A percentile compares a stretch with the other conserved stretches of the same genome.
Evolutionary conservation across 306 rosid genomes (phyloP).

Genomic region (Vigna nakashimae): DNA sequence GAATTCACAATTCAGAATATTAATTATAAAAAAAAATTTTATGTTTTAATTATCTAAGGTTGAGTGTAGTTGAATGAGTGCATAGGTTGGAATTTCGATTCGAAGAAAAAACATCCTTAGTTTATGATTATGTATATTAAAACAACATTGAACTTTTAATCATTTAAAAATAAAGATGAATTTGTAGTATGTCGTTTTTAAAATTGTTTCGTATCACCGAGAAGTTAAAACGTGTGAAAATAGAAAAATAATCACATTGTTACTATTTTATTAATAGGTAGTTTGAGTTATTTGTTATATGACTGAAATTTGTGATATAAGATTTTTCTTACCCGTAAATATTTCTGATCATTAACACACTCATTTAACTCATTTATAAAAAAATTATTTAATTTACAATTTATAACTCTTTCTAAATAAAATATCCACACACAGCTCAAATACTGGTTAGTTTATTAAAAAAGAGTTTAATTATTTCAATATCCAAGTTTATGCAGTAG

Average conservation of each 20-base stretch:
- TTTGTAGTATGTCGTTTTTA: too few relatives aligned
- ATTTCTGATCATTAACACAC: neutral
- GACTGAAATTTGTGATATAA: neutral
- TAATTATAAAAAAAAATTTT: too few relatives aligned
- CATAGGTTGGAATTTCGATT: too few relatives aligned
- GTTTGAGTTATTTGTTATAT: neutral
- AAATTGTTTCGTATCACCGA: too few relatives aligned
- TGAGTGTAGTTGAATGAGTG: too few relatives aligned
- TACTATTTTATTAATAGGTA: neutral
- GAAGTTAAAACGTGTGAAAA: neutral
- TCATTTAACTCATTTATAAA: neutral
- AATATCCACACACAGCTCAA: neutral
- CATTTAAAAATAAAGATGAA: too few relatives aligned
- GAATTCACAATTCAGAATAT: neutral
- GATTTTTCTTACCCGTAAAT: neutral
- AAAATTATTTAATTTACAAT: neutral
- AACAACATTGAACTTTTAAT: too few relatives aligned
- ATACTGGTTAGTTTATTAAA: neutral
- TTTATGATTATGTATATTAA: too few relatives aligned
- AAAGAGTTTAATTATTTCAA: neutral
- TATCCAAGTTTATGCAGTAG: too few relatives aligned
- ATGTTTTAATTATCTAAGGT: too few relatives aligned
- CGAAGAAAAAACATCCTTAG: too few relatives aligned
- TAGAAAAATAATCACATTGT: too few relatives aligned
- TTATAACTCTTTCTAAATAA: neutral